Conservation (phyloP, 2,329 filamentous ascomycete species). For the Decorospora gaudefroyi region DNA sequence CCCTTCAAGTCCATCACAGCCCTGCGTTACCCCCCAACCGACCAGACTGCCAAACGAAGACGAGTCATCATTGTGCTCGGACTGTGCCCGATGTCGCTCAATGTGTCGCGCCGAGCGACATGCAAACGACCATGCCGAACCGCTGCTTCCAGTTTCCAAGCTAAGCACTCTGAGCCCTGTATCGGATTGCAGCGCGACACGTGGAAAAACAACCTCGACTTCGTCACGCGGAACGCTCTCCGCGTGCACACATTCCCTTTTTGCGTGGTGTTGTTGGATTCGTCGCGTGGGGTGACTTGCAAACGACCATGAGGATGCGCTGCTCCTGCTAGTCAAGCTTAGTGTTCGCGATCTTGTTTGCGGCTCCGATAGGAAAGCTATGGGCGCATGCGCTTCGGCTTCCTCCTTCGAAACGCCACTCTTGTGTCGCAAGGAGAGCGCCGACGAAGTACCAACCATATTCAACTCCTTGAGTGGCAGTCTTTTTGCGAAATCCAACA, state of each 20-base stretch:
- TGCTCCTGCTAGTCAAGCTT: neutral
- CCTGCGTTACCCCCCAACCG: neutral
- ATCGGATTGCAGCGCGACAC: neutral
- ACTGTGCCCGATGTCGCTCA: neutral
- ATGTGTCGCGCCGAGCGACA: neutral
- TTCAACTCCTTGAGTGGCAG: conserved; percentile 6
- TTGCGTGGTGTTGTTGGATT: neutral
- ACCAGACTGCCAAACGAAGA: neutral
- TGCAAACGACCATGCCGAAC: neutral
- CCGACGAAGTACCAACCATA: neutral
- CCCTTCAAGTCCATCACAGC: neutral
- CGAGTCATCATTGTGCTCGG: neutral
- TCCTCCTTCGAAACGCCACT: neutral
- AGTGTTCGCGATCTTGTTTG: neutral
- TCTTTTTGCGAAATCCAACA: conserved; percentile 3
- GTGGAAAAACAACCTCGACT: neutral
- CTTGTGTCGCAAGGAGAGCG: neutral
- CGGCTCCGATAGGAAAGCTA: neutral
- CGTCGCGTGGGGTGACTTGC: neutral
- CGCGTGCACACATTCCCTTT: neutral
- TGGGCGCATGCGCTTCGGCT: neutral
- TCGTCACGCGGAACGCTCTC: neutral
- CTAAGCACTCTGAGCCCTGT: neutral
- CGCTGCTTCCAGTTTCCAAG: neutral
- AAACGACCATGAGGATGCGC: conserved; percentile 1